phyloP scores from a whole-genome alignment of 768 basidiomycete species.

The Kwoniella europaea region DNA sequence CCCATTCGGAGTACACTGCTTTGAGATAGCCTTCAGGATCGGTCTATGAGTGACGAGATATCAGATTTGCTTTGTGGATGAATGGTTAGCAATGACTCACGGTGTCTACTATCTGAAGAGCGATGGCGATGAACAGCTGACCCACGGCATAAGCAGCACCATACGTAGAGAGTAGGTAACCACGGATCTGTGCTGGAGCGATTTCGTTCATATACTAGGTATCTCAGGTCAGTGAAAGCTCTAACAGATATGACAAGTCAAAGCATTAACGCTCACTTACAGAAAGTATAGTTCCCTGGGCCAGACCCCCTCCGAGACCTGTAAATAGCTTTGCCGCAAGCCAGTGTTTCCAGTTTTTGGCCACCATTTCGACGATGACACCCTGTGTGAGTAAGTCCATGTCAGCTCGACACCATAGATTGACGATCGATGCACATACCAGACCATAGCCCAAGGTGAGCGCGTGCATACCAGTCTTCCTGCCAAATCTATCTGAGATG shows the following conservation, averaged over 20 bases:
- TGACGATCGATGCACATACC: conserved; percentile 4
- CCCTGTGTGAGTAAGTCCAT: conserved; percentile 5
- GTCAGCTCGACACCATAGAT: neutral
- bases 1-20: conserved; percentile 19
- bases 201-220: conserved; percentile 27
- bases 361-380: conserved; percentile 34
- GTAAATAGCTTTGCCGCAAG: conserved; percentile 21
- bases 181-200: conserved; percentile 29
- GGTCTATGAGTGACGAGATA: neutral
- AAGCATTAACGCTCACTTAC: neutral
- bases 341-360: conserved; percentile 29
- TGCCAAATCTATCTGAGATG: conserved; percentile 29
- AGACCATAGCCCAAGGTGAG: conserved; percentile 22
- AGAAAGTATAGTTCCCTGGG: conserved; percentile 8
- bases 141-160: conserved; percentile 20
- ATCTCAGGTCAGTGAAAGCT: no score
- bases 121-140: conserved; percentile 20
- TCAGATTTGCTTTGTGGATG: neutral
- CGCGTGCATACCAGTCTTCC: conserved; percentile 29
- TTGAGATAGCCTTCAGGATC: neutral
- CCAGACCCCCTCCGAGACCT: conserved; percentile 15
- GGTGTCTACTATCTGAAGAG: conserved; percentile 22
- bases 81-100: neutral
- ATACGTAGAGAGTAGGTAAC: conserved; percentile 19
- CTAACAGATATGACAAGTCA: no score